Conservation (phyloP, 140 eudicot genomes). For the Senecio squalidus region DNA sequence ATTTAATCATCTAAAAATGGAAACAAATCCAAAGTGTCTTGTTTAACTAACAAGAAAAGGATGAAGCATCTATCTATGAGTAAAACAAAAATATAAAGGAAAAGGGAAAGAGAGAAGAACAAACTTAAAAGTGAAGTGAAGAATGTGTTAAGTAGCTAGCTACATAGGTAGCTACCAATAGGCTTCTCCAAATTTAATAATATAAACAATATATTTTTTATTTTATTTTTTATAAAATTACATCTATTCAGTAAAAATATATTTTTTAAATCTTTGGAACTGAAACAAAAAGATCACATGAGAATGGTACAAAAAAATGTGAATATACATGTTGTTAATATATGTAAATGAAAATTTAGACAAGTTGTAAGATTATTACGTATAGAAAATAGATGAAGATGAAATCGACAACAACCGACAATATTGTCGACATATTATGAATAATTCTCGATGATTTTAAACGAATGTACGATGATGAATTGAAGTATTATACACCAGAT, state of each 20-base stretch:
- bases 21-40: slow-evolving; percentile 31
- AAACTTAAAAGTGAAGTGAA: slow-evolving; percentile 33
- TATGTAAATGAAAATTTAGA: no score
- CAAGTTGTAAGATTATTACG: no score
- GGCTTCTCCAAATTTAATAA: slow-evolving; percentile 16
- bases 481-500: background rate
- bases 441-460: background rate
- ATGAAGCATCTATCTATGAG: slow-evolving; percentile 23
- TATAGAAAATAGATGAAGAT: background rate
- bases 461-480: slow-evolving; percentile 4
- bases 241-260: background rate
- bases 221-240: background rate
- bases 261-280: no score
- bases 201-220: background rate
- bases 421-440: background rate
- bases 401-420: background rate
- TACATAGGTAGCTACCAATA: slow-evolving; percentile 20
- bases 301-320: background rate
- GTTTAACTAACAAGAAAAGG: slow-evolving; percentile 30
- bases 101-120: slow-evolving; percentile 25
- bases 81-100: slow-evolving; percentile 19
- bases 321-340: no score
- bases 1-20: slow-evolving; percentile 23
- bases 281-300: background rate
- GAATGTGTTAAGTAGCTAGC: slow-evolving; percentile 33